A percentile compares a stretch with the other conserved stretches of the same genome.
These are phyloP conservation scores for Sistotremastrum suecicum DNA, from an alignment of 768 basidiomycete genomes.

Conservation along the genomic window DNA sequence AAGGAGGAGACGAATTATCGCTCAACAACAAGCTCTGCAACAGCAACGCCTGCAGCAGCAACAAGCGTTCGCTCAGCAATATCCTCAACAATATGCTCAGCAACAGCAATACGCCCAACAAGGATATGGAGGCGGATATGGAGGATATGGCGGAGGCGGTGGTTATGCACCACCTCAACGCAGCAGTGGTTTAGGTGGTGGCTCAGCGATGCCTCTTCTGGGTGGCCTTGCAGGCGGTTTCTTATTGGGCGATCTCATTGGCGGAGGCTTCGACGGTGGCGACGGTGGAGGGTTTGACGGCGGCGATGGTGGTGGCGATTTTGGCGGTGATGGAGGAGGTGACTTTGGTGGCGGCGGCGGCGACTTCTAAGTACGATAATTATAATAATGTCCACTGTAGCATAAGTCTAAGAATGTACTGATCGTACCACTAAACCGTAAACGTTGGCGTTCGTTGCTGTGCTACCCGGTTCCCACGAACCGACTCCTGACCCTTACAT, in stretches of 20 bases:
- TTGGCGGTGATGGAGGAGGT: conserved; percentile 8
- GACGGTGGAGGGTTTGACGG: conserved; percentile 13
- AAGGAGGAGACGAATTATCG: conserved; percentile 11
- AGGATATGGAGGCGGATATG: conserved; percentile 7
- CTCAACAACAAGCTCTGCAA: conserved; percentile 20
- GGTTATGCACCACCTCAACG: conserved; percentile 1
- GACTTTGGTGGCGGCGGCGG: conserved; percentile 12
- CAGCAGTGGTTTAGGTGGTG: conserved; percentile 13
- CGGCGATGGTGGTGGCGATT: conserved; percentile 11
- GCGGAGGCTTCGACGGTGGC: conserved; percentile 20
- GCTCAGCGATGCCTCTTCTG: conserved; percentile 25
- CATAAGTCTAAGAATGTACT: no score
- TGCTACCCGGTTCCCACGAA: no score
- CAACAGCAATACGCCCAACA: background rate
- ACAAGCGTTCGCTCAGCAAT: conserved; percentile 2
- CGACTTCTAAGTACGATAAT: background rate
- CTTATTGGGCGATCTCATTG: conserved; percentile 30
- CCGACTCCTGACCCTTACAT: no score
- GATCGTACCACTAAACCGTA: no score
- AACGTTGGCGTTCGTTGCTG: no score
- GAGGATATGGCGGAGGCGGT: conserved; percentile 9
- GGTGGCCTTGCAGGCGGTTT: conserved; percentile 38
- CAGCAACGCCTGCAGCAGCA: conserved; percentile 7
- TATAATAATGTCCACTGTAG: no score
- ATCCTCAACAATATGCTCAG: conserved; percentile 2